Evolutionary conservation across 257 asterid species (phyloP).

Genomic region (Prunella vulgaris): DNA sequence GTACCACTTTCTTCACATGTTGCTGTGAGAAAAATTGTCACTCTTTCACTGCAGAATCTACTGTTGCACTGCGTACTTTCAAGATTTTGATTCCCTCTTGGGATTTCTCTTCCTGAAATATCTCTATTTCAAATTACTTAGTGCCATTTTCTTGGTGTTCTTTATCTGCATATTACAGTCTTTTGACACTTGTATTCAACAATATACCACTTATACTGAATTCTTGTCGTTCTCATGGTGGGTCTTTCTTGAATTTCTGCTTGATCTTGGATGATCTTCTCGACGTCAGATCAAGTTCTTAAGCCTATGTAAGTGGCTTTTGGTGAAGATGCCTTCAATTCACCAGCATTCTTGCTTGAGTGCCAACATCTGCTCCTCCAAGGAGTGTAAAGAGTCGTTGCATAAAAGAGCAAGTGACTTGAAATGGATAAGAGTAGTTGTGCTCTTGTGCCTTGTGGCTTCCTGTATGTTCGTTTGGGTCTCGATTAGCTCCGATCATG

Average conservation of each 20-base stretch:
- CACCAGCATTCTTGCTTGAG: constrained; percentile 30
- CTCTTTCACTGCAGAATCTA: constrained; percentile 31
- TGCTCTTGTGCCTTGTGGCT: constrained; percentile 33
- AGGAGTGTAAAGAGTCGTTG: constrained; percentile 30
- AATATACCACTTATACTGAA: not conserved
- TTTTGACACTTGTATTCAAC: not conserved
- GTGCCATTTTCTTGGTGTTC: not conserved
- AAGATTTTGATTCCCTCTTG: constrained; percentile 32
- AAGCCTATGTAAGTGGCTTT: constrained; percentile 38
- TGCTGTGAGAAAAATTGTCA: constrained; percentile 8
- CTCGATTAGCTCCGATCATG: constrained; percentile 18
- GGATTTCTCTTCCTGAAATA: constrained; percentile 7
- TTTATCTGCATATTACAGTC: not conserved
- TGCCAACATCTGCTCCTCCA: constrained; percentile 33
- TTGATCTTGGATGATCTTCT: constrained; percentile 29
- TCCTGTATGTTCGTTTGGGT: constrained; percentile 32
- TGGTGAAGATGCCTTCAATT: constrained; percentile 48
- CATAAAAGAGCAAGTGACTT: constrained; percentile 30
- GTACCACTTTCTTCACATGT: constrained; percentile 20
- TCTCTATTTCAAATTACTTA: constrained; percentile 9
- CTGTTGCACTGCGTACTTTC: constrained; percentile 20
- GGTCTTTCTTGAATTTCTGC: constrained; percentile 11
- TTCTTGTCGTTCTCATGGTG: not conserved
- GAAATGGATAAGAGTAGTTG: constrained; percentile 36
- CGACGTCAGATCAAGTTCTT: constrained; percentile 30